Conservation (phyloP, 192 early-diverging fungal genomes). For the Coemansia umbellata region DNA sequence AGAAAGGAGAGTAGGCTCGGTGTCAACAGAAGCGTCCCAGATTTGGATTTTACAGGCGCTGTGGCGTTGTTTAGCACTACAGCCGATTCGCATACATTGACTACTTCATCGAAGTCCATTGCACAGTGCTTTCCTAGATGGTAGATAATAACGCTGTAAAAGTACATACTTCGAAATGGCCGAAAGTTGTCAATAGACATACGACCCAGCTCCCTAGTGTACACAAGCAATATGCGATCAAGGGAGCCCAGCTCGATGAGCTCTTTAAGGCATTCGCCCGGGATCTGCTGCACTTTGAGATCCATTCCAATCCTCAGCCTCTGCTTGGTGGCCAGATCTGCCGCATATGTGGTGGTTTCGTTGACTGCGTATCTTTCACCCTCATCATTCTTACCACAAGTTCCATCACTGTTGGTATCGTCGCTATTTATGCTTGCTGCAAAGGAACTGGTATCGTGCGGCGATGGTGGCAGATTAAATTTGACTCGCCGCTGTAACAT, state of each 20-base stretch:
- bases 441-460: background rate
- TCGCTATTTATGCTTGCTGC: background rate
- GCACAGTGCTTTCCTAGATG: slow-evolving; percentile 13
- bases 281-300: slow-evolving; percentile 24
- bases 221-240: slow-evolving; percentile 15
- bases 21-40: background rate
- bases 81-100: slow-evolving; percentile 27
- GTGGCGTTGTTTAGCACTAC: slow-evolving; percentile 36
- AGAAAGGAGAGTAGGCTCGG: slow-evolving; percentile 30
- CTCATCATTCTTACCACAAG: slow-evolving; percentile 2
- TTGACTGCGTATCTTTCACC: slow-evolving; percentile 8
- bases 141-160: slow-evolving; percentile 22
- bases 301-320: background rate
- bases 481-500: slow-evolving; percentile 19
- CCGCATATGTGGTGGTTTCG: background rate
- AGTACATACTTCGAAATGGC: slow-evolving; percentile 38
- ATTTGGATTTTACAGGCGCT: background rate
- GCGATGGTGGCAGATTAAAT: slow-evolving; percentile 15
- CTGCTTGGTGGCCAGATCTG: background rate
- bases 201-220: slow-evolving; percentile 22
- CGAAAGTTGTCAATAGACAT: slow-evolving; percentile 29
- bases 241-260: slow-evolving; percentile 31
- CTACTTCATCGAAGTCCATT: slow-evolving; percentile 4
- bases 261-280: slow-evolving; percentile 22
- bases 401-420: slow-evolving; percentile 5